Percentiles rank a stretch among this genome's conserved stretches.
These are phyloP conservation scores for Penicillium pancosmium DNA, from an alignment of 495 filamentous ascomycete genomes.

Conservation along the genomic window DNA sequence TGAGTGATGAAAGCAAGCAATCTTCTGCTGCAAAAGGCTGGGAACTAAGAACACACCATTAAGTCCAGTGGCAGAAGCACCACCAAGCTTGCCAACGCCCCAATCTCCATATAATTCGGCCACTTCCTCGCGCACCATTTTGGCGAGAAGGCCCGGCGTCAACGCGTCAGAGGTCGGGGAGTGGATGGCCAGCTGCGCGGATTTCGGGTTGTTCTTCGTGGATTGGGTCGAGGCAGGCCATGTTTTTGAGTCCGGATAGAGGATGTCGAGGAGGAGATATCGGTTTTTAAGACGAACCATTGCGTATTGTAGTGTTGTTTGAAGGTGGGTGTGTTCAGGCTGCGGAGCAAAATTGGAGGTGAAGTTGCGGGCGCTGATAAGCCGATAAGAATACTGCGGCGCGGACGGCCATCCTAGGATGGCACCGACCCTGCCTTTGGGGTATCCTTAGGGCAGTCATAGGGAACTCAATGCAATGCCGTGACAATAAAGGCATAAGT, in stretches of 20 bases:
- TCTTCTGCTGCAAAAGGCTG: too few species aligned
- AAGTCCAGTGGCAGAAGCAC: constrained; percentile 61
- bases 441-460: too few species aligned
- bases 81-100: constrained; percentile 64
- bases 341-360: constrained; percentile 3
- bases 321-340: not conserved
- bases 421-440: too few species aligned
- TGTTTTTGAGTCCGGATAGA: constrained; percentile 70
- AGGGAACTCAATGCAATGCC: too few species aligned
- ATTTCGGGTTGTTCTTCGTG: constrained; percentile 12
- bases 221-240: constrained; percentile 20
- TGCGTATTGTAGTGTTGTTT: constrained; percentile 10
- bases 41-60: constrained; percentile 51
- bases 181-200: constrained; percentile 66
- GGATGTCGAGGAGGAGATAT: constrained; percentile 88
- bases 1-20: too few species aligned
- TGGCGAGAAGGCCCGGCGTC: constrained; percentile 62
- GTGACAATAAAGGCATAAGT: too few species aligned
- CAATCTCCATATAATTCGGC: constrained; percentile 85
- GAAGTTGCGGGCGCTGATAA: constrained; percentile 1
- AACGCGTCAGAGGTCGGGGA: constrained; percentile 71
- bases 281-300: constrained; percentile 98
- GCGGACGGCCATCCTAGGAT: too few species aligned
- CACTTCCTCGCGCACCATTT: constrained; percentile 69
- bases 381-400: constrained; percentile 19